Evolutionary conservation across 345 rosid genomes (phyloP).

Genomic region (Mercurialis annua): DNA sequence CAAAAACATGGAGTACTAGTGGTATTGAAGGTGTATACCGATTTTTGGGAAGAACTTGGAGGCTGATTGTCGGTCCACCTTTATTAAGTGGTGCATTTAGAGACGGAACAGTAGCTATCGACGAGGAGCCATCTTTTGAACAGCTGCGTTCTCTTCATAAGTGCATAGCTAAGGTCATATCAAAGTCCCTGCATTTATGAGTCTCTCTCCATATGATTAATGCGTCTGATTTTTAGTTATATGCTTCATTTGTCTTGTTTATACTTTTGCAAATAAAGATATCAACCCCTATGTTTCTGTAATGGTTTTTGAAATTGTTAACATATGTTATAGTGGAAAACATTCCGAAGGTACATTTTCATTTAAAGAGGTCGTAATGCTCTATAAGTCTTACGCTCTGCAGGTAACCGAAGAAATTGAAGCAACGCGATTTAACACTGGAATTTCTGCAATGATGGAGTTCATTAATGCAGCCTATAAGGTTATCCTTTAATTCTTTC

Average conservation of each 20-base stretch:
- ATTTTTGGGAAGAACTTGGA: constrained; percentile 86
- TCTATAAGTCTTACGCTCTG: constrained; percentile 8
- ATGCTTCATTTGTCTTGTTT: background rate
- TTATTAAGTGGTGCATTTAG: constrained; percentile 50
- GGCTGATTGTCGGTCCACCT: constrained; percentile 72
- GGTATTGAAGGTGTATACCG: constrained; percentile 96
- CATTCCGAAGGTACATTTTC: background rate
- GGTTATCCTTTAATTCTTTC: constrained; percentile 36
- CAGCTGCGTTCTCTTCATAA: constrained; percentile 71
- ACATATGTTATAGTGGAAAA: background rate
- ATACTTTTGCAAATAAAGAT: background rate
- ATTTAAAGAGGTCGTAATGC: background rate
- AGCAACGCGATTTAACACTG: constrained; percentile 89
- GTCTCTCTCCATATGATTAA: background rate
- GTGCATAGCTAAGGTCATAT: constrained; percentile 82
- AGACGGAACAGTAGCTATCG: constrained; percentile 55
- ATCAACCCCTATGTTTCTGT: background rate
- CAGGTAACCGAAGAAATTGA: constrained; percentile 91
- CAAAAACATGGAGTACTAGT: constrained; percentile 92
- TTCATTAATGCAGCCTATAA: constrained; percentile 83
- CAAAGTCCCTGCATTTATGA: background rate
- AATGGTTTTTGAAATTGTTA: background rate
- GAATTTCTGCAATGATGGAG: constrained; percentile 98
- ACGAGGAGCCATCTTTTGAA: constrained; percentile 65
- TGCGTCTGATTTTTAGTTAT: background rate